phyloP scores from a whole-genome alignment of 345 rosid genomes.

The Pelargonium nanum region DNA sequence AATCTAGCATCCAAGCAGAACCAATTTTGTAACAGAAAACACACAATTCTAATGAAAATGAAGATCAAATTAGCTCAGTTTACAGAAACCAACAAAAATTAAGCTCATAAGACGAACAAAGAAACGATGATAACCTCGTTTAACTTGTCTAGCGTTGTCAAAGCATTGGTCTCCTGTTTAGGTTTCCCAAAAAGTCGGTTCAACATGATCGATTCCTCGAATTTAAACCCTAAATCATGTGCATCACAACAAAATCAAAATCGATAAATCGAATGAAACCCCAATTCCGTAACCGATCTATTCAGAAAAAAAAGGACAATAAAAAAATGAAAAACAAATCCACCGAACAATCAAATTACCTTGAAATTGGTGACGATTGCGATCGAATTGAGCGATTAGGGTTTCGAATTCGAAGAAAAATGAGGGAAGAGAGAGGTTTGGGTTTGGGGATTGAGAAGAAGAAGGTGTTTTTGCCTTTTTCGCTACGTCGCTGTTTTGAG shows the following conservation, averaged over 20 bases:
- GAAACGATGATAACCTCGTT: conserved; percentile 25
- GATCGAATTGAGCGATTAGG: background rate
- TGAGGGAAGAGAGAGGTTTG: background rate
- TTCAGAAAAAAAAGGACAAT: background rate
- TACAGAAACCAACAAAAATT: background rate
- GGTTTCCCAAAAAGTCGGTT: conserved; percentile 82
- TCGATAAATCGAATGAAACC: background rate
- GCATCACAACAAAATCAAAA: background rate
- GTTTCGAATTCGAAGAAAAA: background rate
- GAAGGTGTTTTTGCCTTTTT: too few relatives aligned
- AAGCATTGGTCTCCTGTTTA: conserved; percentile 68
- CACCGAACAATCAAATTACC: background rate
- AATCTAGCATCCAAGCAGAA: background rate
- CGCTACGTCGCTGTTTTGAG: too few relatives aligned
- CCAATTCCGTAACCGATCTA: background rate
- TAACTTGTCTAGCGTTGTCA: conserved; percentile 68
- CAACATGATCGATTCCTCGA: conserved; percentile 42
- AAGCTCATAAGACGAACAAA: background rate
- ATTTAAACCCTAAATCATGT: background rate
- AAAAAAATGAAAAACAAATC: background rate
- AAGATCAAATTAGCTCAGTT: too few relatives aligned
- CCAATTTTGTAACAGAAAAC: background rate
- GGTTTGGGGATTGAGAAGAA: too few relatives aligned
- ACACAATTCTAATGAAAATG: too few relatives aligned
- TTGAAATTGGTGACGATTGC: background rate